Conservation (phyloP, 1,139 yeast species). For the Geotrichum klebahnii region DNA sequence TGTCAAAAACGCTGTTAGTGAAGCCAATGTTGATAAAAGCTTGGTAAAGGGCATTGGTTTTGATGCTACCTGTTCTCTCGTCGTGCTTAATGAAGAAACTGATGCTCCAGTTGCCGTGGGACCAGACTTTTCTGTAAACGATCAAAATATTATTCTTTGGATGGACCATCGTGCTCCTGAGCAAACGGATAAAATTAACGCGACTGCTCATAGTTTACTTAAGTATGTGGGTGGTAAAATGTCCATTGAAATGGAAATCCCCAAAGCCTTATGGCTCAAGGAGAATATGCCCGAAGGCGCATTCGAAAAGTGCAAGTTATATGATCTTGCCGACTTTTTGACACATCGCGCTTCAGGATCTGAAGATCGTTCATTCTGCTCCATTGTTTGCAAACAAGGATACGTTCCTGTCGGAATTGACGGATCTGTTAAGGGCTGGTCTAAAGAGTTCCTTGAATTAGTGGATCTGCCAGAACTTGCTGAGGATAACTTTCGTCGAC, state of each 20-base stretch:
- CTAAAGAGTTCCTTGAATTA: slow-evolving; percentile 61
- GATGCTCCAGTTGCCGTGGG: slow-evolving; percentile 85
- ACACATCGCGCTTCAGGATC: slow-evolving; percentile 86
- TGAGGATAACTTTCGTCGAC: slow-evolving; percentile 66
- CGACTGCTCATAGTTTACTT: slow-evolving; percentile 70
- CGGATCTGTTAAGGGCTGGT: slow-evolving; percentile 78
- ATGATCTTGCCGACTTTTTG: slow-evolving; percentile 85
- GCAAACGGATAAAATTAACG: slow-evolving; percentile 79
- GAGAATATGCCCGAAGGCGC: slow-evolving; percentile 68
- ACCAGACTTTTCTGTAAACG: slow-evolving; percentile 69
- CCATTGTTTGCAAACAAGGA: slow-evolving; percentile 94
- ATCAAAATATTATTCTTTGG: slow-evolving; percentile 88
- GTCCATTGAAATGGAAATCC: slow-evolving; percentile 97
- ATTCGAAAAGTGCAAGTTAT: slow-evolving; percentile 70
- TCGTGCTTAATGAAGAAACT: slow-evolving; percentile 61
- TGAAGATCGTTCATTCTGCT: slow-evolving; percentile 82
- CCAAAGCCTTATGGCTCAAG: slow-evolving; percentile 94
- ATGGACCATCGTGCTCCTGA: slow-evolving; percentile 95
- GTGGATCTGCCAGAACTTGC: slow-evolving; percentile 74
- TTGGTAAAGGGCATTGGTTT: slow-evolving; percentile 84
- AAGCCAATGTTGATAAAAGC: slow-evolving; percentile 64
- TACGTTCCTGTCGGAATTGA: slow-evolving; percentile 80
- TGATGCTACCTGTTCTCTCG: slow-evolving; percentile 95
- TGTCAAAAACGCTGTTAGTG: slow-evolving; percentile 66
- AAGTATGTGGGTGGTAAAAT: slow-evolving; percentile 95